phyloP scores from a whole-genome alignment of 164 flowering plant species.

The Kingdonia uniflora region DNA sequence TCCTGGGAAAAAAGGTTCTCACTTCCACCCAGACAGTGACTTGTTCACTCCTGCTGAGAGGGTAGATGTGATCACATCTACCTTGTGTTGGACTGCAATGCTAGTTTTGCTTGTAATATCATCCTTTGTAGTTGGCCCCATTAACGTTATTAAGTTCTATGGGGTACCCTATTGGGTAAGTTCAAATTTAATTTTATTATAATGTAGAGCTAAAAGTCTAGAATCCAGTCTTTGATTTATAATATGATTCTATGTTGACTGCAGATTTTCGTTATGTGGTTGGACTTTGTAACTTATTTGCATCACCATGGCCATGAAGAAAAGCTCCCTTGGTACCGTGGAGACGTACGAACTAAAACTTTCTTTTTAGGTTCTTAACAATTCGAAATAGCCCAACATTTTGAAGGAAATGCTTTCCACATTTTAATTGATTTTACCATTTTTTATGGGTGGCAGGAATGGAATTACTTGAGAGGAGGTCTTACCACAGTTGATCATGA shows the following conservation, averaged over 20 bases:
- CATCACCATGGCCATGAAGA: slow-evolving; percentile 57
- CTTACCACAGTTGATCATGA: slow-evolving; percentile 85
- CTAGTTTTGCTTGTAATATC: slow-evolving; percentile 47
- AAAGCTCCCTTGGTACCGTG: slow-evolving; percentile 55
- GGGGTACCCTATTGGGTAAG: slow-evolving; percentile 74
- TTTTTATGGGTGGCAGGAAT: slow-evolving; percentile 40
- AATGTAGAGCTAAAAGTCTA: too few relatives aligned
- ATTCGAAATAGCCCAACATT: too few relatives aligned
- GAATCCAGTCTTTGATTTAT: too few relatives aligned
- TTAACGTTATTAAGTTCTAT: slow-evolving; percentile 68
- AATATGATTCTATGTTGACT: not conserved
- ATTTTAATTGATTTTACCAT: not conserved
- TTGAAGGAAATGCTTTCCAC: not conserved
- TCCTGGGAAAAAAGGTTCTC: slow-evolving; percentile 96
- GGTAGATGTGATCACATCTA: slow-evolving; percentile 66
- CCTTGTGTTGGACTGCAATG: slow-evolving; percentile 77
- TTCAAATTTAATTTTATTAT: not conserved
- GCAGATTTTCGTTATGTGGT: slow-evolving; percentile 47
- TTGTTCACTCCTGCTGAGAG: slow-evolving; percentile 65
- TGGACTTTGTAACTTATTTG: slow-evolving; percentile 51
- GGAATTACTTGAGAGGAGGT: slow-evolving; percentile 92
- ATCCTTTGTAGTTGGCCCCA: slow-evolving; percentile 53
- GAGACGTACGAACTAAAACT: slow-evolving; percentile 24
- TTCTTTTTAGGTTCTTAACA: too few relatives aligned
- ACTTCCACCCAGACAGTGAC: slow-evolving; percentile 66